phyloP scores from a whole-genome alignment of 1,139 yeast species.

The Kodamaea plutei region DNA sequence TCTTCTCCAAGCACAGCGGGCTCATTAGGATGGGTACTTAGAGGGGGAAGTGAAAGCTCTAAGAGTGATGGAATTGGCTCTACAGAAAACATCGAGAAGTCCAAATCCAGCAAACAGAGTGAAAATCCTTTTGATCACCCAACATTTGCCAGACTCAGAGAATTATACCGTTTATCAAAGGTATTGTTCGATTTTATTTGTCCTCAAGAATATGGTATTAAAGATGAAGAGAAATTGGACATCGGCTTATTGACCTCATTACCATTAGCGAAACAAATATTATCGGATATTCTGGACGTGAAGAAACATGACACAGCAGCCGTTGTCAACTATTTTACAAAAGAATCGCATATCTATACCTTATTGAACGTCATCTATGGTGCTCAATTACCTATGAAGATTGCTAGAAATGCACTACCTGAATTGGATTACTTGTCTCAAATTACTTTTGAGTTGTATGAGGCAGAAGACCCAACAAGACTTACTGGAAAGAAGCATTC shows the following conservation, averaged over 20 bases:
- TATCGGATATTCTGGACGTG: constrained; percentile 76
- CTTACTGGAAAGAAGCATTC: constrained; percentile 76
- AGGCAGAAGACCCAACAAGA: constrained; percentile 58
- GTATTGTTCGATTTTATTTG: constrained; percentile 95
- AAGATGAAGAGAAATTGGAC: constrained; percentile 91
- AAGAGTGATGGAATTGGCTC: constrained; percentile 5
- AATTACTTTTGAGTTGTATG: constrained; percentile 89
- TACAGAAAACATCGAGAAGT: constrained; percentile 15
- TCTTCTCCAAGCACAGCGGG: constrained; percentile 51
- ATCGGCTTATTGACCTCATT: constrained; percentile 92
- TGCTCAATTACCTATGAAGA: constrained; percentile 90
- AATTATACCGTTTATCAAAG: constrained; percentile 83
- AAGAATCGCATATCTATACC: constrained; percentile 96
- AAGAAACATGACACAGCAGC: constrained; percentile 76
- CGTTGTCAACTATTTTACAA: constrained; percentile 87
- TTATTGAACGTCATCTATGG: constrained; percentile 86
- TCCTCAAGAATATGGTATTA: constrained; percentile 98
- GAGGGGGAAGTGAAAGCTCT: constrained; percentile 34
- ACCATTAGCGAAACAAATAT: constrained; percentile 87
- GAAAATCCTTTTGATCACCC: constrained; percentile 76
- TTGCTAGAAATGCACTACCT: constrained; percentile 91
- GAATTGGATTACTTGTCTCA: constrained; percentile 95
- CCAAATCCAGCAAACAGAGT: constrained; percentile 18
- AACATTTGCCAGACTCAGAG: constrained; percentile 76
- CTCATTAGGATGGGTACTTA: constrained; percentile 71